Conservation (phyloP, 2,329 filamentous ascomycete species). For the Fusarium cyanostomum region DNA sequence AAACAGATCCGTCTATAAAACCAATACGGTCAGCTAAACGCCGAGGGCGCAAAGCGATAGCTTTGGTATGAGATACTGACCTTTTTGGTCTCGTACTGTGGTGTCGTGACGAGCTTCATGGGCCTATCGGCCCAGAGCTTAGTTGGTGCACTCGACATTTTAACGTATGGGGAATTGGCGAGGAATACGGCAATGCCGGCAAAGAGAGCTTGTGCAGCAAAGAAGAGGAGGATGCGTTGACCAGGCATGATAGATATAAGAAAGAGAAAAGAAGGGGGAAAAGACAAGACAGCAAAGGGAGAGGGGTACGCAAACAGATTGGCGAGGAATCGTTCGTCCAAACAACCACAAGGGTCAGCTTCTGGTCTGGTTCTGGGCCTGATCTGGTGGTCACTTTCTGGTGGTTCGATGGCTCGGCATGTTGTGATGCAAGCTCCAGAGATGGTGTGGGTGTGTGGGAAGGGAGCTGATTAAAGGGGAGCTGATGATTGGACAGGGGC, state of each 20-base stretch:
- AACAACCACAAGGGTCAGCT: conserved; percentile 24
- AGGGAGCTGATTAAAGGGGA: conserved; percentile 32
- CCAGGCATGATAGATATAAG: conserved; percentile 33
- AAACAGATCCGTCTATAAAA: conserved; percentile 63
- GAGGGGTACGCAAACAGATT: conserved; percentile 13
- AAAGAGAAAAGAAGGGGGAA: neutral
- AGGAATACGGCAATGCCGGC: conserved; percentile 44
- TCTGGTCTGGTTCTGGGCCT: conserved; percentile 20
- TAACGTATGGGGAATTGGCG: conserved; percentile 49
- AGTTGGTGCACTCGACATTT: conserved; percentile 45
- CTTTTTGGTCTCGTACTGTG: conserved; percentile 62
- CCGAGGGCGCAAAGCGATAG: neutral
- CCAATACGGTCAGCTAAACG: neutral
- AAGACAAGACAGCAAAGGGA: neutral
- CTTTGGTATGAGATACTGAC: conserved; percentile 43
- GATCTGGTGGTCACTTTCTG: conserved; percentile 26
- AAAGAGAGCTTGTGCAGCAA: conserved; percentile 45
- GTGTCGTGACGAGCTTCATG: conserved; percentile 63
- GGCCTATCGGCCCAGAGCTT: conserved; percentile 63
- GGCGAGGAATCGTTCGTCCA: conserved; percentile 26
- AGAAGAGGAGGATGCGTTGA: conserved; percentile 36
- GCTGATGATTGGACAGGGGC: conserved; percentile 17
- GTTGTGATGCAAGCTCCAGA: conserved; percentile 26
- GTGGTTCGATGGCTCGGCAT: conserved; percentile 38
- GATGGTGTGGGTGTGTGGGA: conserved; percentile 28